Percentiles rank a stretch among this genome's conserved stretches.
Evolutionary conservation across 192 early-diverging fungal species (phyloP).

Genomic region (Backusella macrospora): DNA sequence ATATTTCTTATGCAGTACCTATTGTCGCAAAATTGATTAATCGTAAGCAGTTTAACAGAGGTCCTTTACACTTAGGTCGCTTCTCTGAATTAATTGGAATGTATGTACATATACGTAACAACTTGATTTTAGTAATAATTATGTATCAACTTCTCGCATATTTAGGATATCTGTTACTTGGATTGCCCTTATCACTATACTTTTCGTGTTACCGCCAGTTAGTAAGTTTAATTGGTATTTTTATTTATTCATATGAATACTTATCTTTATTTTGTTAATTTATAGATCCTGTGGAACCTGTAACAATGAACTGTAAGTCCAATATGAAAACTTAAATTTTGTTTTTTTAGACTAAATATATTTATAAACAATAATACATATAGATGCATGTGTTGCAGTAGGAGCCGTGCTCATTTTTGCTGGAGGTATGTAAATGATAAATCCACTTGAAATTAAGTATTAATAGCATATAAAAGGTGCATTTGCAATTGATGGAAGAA

Average conservation of each 20-base stretch:
- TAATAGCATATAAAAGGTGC: background rate
- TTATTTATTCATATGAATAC: background rate
- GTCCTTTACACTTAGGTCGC: slow-evolving; percentile 3
- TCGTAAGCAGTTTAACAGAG: slow-evolving; percentile 29
- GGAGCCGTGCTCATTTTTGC: background rate
- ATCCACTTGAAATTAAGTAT: background rate
- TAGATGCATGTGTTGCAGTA: slow-evolving; percentile 1
- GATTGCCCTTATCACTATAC: background rate
- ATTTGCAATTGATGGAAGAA: slow-evolving; percentile 22
- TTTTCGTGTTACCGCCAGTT: background rate
- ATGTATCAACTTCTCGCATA: background rate
- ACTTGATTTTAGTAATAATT: background rate
- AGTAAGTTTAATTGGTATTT: background rate
- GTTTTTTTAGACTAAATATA: slow-evolving; percentile 1
- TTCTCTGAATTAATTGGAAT: background rate
- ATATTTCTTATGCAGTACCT: slow-evolving; percentile 51
- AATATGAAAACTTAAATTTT: background rate
- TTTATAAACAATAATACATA: background rate
- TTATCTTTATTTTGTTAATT: background rate
- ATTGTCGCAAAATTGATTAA: slow-evolving; percentile 32
- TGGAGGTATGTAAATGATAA: background rate
- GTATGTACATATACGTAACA: background rate
- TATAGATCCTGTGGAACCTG: slow-evolving; percentile 1
- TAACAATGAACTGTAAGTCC: slow-evolving; percentile 10
- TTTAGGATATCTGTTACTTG: background rate